These are phyloP conservation scores for Neoboletus brunneissimus DNA, from an alignment of 768 basidiomycete genomes.

Conservation along the genomic window DNA sequence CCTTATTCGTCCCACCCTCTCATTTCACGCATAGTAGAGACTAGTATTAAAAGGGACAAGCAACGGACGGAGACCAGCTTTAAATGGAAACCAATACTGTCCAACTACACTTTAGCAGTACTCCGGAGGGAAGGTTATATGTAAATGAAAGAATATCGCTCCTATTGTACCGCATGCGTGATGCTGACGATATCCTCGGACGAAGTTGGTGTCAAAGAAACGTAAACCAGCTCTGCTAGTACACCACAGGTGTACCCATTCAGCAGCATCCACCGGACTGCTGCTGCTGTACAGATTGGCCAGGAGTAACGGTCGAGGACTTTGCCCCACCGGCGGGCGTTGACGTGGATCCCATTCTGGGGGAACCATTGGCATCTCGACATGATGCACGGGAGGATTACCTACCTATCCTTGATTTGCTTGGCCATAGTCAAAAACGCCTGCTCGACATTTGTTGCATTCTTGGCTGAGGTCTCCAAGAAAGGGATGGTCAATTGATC, in stretches of 20 bases:
- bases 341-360: slow-evolving; percentile 82
- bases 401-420: slow-evolving; percentile 89
- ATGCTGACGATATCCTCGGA: slow-evolving; percentile 27
- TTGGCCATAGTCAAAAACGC: slow-evolving; percentile 99
- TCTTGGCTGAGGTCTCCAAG: slow-evolving; percentile 99
- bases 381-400: neutral
- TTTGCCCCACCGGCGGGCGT: slow-evolving; percentile 74
- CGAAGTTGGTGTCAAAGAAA: slow-evolving; percentile 14
- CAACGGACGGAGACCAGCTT: slow-evolving; percentile 24
- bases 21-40: neutral
- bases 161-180: slow-evolving; percentile 30
- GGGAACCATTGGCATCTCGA: neutral
- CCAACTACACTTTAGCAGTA: slow-evolving; percentile 24
- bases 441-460: slow-evolving; percentile 97
- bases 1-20: neutral
- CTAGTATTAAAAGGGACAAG: slow-evolving; percentile 26
- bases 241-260: slow-evolving; percentile 28
- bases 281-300: slow-evolving; percentile 79
- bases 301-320: slow-evolving; percentile 79
- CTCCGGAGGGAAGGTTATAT: slow-evolving; percentile 31
- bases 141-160: slow-evolving; percentile 35
- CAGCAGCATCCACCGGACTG: slow-evolving; percentile 78
- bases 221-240: slow-evolving; percentile 16
- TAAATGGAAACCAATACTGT: slow-evolving; percentile 27
- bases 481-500: slow-evolving; percentile 92